Base-by-base conservation (phyloP, 83 land plant genomes). In the Diphasiastrum complanatum region DNA sequence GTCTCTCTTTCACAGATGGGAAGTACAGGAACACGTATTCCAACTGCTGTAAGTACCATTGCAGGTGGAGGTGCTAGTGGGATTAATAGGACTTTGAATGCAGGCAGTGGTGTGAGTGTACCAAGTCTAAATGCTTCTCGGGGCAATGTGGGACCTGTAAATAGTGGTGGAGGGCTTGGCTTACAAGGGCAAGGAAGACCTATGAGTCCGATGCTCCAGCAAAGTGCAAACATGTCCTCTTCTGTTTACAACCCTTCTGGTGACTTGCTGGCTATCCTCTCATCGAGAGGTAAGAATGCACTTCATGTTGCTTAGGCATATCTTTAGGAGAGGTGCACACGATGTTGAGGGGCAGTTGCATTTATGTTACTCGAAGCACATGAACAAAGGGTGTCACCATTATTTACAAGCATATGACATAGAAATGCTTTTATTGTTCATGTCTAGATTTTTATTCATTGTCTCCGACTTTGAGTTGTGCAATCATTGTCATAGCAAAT, bases 201-300 rank as follows among this genome's bases (percentile, higher is more conserved):
- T 51, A 58, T 41, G 34, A 63, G 34, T 51, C 66, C 68, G 24
- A 54, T 70, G 69, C 30, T 70, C 34, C 73, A 70, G 41, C 73
- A 70, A 63, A 56, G 72, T 18, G 69, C 51, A 16, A 70, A 70
- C 70, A 70, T 67, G 63, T 58, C 70, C 31, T 65, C 68, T 20
- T 65, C 72, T 30, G 61, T 66, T 32, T 69, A 69, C 47, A 69
- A 50, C 56, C 66, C 72, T 2, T 69, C 73, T 11, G 70, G 73
- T 23, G 73, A 70, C 41, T 56, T 70, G 47, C 60, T 70, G 27
- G 73, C 73, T 18, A 70, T 70, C n/a, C n/a, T n/a, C n/a, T n/a
- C n/a, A n/a, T n/a, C n/a, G n/a, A n/a, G n/a, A n/a, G n/a, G n/a
- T n/a, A n/a, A n/a, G n/a, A n/a, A n/a, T n/a, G n/a, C n/a, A n/a